These are phyloP conservation scores for Monascus purpureus DNA, from an alignment of 495 filamentous ascomycete genomes.

Conservation along the genomic window DNA sequence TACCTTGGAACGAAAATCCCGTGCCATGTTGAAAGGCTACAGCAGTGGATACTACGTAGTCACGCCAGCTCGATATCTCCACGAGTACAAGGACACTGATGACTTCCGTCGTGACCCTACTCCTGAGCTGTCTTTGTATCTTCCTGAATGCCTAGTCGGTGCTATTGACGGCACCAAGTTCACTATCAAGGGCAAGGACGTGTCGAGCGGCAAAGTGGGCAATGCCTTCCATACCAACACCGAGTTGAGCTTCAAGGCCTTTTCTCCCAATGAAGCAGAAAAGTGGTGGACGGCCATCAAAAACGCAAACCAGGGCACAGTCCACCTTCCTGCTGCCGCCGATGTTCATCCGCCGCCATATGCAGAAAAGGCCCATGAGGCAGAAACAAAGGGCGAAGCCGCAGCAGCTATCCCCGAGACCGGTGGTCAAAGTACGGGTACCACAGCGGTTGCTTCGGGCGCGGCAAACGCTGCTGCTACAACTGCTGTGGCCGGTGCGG, in stretches of 20 bases:
- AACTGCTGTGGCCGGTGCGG: conserved; percentile 1
- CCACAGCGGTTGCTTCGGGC: not conserved
- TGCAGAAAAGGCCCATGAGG: conserved; percentile 11
- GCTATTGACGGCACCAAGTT: conserved; percentile 68
- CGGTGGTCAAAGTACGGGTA: not conserved
- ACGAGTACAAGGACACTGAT: conserved; percentile 93
- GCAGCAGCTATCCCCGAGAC: not conserved
- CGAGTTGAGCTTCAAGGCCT: conserved; percentile 59
- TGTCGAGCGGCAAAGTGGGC: conserved; percentile 43
- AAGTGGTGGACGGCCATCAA: conserved; percentile 71
- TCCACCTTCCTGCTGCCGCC: conserved; percentile 1
- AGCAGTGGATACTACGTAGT: conserved; percentile 78
- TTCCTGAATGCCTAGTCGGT: conserved; percentile 80
- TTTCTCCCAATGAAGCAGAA: conserved; percentile 56
- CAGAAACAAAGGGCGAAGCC: conserved; percentile 1
- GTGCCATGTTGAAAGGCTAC: conserved; percentile 65
- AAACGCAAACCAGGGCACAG: conserved; percentile 16
- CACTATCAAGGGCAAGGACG: conserved; percentile 88
- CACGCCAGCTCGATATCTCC: conserved; percentile 70
- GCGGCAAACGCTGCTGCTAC: not conserved
- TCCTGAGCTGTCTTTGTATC: conserved; percentile 78
- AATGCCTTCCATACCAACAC: conserved; percentile 46
- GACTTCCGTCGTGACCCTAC: conserved; percentile 65
- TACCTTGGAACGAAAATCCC: conserved; percentile 70
- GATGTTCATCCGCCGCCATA: conserved; percentile 13